Conservation (phyloP, 345 rosid genomes). For the Syzygium jambos region DNA sequence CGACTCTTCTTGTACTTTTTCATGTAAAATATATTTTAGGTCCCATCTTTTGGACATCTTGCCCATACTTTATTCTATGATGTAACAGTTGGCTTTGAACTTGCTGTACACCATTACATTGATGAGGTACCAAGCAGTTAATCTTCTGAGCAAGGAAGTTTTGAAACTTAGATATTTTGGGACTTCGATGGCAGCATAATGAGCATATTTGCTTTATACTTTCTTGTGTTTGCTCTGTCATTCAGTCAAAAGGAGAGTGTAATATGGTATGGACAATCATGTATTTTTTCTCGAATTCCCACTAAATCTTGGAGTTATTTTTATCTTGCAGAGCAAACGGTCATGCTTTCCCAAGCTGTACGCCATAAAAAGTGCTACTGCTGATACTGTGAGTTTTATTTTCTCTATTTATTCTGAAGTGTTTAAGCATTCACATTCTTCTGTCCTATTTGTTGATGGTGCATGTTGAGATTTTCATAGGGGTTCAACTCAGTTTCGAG, state of each 20-base stretch:
- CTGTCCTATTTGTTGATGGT: not conserved
- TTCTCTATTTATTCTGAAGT: not conserved
- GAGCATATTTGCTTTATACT: not conserved
- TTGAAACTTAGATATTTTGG: not conserved
- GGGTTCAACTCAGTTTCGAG: not conserved
- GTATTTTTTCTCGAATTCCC: not conserved
- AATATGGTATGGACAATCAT: not conserved
- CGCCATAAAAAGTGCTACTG: conserved; percentile 84
- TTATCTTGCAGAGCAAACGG: conserved; percentile 60
- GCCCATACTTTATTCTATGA: not conserved
- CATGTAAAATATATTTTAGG: too few relatives aligned
- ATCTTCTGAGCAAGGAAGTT: not conserved
- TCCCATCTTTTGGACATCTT: not conserved
- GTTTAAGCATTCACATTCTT: not conserved
- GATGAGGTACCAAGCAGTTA: not conserved
- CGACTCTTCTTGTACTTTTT: not conserved
- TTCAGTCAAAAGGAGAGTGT: not conserved
- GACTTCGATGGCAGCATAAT: not conserved
- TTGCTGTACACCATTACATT: not conserved
- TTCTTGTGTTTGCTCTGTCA: not conserved
- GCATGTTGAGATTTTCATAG: not conserved
- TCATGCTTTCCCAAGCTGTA: conserved; percentile 78
- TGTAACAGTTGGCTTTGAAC: not conserved
- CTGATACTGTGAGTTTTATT: conserved; percentile 68
- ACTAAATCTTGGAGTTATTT: not conserved